Conservation (phyloP, 768 basidiomycete genomes). For the Antrodiella citrinella region DNA sequence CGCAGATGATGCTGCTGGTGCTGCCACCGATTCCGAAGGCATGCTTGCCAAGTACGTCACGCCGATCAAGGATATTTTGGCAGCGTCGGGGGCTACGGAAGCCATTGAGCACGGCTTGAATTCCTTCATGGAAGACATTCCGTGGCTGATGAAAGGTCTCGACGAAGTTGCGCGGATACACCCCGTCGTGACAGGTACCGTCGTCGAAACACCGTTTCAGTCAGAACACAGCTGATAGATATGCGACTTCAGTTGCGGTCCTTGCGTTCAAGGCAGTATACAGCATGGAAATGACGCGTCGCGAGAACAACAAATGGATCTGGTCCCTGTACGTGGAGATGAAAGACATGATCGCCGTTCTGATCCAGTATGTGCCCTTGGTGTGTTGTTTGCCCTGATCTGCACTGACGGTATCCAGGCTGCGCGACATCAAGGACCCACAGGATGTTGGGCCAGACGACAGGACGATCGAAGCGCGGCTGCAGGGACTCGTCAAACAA, state of each 20-base stretch:
- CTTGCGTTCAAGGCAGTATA: constrained; percentile 42
- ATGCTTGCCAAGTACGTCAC: not conserved
- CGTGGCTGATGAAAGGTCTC: constrained; percentile 19
- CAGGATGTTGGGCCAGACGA: constrained; percentile 24
- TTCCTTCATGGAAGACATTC: constrained; percentile 19
- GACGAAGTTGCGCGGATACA: constrained; percentile 21
- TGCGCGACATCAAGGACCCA: constrained; percentile 24
- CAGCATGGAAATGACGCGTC: constrained; percentile 37
- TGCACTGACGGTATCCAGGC: constrained; percentile 11
- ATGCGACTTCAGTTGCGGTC: constrained; percentile 31
- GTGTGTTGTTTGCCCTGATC: not conserved
- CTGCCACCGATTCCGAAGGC: not conserved
- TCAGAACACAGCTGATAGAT: not conserved
- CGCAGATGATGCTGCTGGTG: not conserved
- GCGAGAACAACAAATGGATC: constrained; percentile 45
- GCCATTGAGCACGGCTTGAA: constrained; percentile 14
- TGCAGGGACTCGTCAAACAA: constrained; percentile 23
- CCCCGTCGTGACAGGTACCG: constrained; percentile 20
- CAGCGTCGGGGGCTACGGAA: constrained; percentile 2
- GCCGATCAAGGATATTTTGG: not conserved
- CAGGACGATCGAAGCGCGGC: constrained; percentile 24
- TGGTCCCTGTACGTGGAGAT: constrained; percentile 39
- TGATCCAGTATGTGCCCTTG: constrained; percentile 31
- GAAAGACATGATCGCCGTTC: constrained; percentile 38
- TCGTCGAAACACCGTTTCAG: not conserved